Evolutionary conservation across 805 yeast genomes (phyloP), one percentile per base, ranked within the genome.

Genomic region (Metschnikowia borealis): DNA sequence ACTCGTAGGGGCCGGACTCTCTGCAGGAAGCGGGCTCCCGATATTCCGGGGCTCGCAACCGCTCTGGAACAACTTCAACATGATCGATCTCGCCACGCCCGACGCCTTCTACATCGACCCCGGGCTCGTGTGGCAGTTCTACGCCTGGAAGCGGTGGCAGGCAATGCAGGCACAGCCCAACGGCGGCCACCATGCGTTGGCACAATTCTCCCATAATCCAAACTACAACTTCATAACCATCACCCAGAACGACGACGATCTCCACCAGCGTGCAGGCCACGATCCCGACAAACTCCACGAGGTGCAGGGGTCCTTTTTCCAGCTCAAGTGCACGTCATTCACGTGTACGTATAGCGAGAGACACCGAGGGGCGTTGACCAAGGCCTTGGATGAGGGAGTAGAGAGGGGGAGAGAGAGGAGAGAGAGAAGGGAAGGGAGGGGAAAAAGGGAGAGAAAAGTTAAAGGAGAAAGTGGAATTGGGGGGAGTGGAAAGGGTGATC

Each of bases 81-180:
- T 90, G 58, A 83, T 87, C 41, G 96, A 89, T 61, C 71, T 90
- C 40, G 96, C 96, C 6, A 89, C 96, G 0, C 96, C 96, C 0
- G 96, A 89, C 62, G 96, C 96, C 5, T 89, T 90, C 64, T 79
- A 83, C 52, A 72, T 74, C 17, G 91, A 89, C 62, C 96, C 97
- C 0, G 87, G 88, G 0, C 71, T 89, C 8, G 96, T 90, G 6
- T 89, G 97, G 97, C 92, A 87, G 62, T 89, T 87, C 60, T 89
- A 90, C 65, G 75, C 89, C 4, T 81, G 81, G 64, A 69, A 95
- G 53, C 64, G 97, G 41, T 75, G 69, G 43, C 72, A 72, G 44
- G 91, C 96, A 0, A 68, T 87, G 46, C 67, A 66, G 41, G 89
- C 92, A 0, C 65, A 61, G 44, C 96, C 96, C 0, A 89, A 89